phyloP scores from a whole-genome alignment of 306 rosid species.

The Dalbergia oliveri region DNA sequence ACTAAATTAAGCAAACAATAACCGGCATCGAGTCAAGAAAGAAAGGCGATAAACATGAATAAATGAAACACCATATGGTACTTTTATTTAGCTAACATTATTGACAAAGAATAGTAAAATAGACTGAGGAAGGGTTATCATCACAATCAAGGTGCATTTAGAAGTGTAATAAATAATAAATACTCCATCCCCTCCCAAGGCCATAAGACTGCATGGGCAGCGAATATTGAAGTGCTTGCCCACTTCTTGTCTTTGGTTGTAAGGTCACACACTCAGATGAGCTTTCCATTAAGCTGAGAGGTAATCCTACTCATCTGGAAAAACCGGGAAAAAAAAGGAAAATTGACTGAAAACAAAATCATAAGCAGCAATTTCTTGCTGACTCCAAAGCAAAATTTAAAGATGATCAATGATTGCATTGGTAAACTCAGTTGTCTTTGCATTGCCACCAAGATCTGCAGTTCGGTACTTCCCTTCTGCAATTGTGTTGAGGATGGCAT shows the following conservation, averaged over 20 bases:
- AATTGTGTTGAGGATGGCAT: constrained; percentile 84
- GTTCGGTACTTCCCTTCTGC: constrained; percentile 93
- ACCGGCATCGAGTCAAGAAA: constrained; percentile 18
- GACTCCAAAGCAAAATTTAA: constrained; percentile 54
- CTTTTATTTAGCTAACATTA: constrained; percentile 49
- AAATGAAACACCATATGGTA: constrained; percentile 38
- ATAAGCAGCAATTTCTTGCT: constrained; percentile 45
- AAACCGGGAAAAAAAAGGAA: constrained; percentile 42
- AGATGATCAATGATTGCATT: constrained; percentile 85
- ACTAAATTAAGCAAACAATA: constrained; percentile 24
- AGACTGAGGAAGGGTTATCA: constrained; percentile 25
- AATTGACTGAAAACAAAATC: constrained; percentile 49
- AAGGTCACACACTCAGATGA: constrained; percentile 34
- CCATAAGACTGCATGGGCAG: constrained; percentile 30
- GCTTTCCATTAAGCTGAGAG: constrained; percentile 56
- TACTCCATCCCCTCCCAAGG: not conserved
- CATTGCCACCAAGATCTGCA: constrained; percentile 92
- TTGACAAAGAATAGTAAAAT: constrained; percentile 51
- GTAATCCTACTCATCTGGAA: constrained; percentile 53
- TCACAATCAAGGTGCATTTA: constrained; percentile 42
- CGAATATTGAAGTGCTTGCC: constrained; percentile 35
- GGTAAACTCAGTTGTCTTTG: constrained; percentile 82
- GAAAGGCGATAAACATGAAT: constrained; percentile 16
- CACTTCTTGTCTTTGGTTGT: constrained; percentile 45
- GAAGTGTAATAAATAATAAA: not conserved